Evolutionary conservation across 139 green algal species (phyloP), one percentile per base, ranked within the genome.

Genomic region (Asterochloris sp.): DNA sequence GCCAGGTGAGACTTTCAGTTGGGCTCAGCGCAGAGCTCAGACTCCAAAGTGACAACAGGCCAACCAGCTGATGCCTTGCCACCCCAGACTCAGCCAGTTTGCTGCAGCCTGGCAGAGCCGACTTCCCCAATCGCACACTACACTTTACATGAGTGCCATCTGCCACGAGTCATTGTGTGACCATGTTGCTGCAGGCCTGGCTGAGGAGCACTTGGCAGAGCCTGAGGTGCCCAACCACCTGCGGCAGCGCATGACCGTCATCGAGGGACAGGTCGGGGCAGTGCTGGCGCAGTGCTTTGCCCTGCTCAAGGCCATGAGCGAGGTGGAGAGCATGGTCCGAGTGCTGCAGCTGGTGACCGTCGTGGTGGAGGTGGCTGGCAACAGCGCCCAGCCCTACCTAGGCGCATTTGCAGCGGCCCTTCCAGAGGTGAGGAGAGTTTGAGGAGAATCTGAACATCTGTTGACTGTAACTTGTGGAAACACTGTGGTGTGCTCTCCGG

Each of bases 311-410:
- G 90, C 94, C 76, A 85, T 96, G 69, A 78, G 63, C 12, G 91
- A 96, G 87, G 83, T 88, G 6, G 93, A 96, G 84, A 93, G 88
- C 88, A 93, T 92, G 86, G 91, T 96, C 27, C 89, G 93, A 2
- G 88, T 94, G 79, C 87, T 95, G 83, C 92, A 95, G 86, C 89
- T 93, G 38, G 89, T 96, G 54, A 90, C 86, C 12, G 86, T 92
- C 9, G 64, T 91, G 28, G 88, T 95, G 15, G 93, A 95, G 82
- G 88, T 92, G 29, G 78, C 93, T 47, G 91, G 92, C 14, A 85
- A 90, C 27, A 82, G 79, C 69, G 85, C 94, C 73, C 75, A 79
- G 62, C 89, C 92, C 0, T 89, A 95, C 76, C 86, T 96, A 38
- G 86, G 82, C 23, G 85, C 89, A 29, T 88, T 96, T 38, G 88